These are phyloP conservation scores for Aspergillus nidulans DNA, from an alignment of 495 filamentous ascomycete genomes.

Conservation along the genomic window DNA sequence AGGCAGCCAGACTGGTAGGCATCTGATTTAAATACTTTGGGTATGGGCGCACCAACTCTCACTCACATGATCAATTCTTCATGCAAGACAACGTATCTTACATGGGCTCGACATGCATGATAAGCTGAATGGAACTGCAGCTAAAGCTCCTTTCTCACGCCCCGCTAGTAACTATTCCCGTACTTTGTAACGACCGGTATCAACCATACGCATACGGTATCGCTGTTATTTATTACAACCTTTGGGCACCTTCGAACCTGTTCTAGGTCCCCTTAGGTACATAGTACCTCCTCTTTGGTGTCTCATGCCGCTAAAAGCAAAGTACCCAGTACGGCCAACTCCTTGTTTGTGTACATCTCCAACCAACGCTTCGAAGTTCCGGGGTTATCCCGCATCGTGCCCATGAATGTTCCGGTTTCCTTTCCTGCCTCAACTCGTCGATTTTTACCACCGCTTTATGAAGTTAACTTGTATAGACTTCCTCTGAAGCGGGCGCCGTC, in stretches of 20 bases:
- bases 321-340: conserved; percentile 3
- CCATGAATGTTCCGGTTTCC: background rate
- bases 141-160: conserved; percentile 10
- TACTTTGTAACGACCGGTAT: background rate
- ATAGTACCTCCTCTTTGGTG: conserved; percentile 2
- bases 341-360: background rate
- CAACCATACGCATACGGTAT: conserved; percentile 2
- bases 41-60: conserved; percentile 5
- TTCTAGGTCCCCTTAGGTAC: conserved; percentile 1
- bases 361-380: background rate
- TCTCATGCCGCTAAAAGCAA: background rate
- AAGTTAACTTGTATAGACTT: background rate
- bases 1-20: conserved; percentile 9
- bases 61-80: conserved; percentile 42
- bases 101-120: conserved; percentile 14
- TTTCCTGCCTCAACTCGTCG: background rate
- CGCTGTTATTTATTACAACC: background rate
- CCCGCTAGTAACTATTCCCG: conserved; percentile 2
- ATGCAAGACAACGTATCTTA: conserved; percentile 29
- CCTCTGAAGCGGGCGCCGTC: no score
- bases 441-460: background rate
- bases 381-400: background rate
- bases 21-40: conserved; percentile 1
- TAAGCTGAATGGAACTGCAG: conserved; percentile 10
- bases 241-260: conserved; percentile 2